Conservation (phyloP, 2,329 filamentous ascomycete genomes). For the Purpureocillium takamizusanense region DNA sequence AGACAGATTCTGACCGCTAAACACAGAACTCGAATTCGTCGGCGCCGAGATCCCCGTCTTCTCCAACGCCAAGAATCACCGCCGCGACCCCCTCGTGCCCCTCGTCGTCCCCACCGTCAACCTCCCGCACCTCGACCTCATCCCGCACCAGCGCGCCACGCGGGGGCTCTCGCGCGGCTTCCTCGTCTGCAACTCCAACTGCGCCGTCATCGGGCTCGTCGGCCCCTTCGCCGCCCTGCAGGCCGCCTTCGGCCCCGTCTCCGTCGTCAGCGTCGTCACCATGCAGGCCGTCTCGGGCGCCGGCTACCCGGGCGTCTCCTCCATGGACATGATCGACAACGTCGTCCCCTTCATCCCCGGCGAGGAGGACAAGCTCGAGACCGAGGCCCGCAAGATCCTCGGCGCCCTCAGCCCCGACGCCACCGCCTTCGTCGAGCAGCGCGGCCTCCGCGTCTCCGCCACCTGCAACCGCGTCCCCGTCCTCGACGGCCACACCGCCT, state of each 20-base stretch:
- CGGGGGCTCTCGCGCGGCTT: constrained; percentile 74
- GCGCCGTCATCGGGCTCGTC: constrained; percentile 91
- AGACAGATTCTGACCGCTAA: too few species aligned
- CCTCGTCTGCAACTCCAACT: constrained; percentile 96
- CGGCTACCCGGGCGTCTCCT: constrained; percentile 81
- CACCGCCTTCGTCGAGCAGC: constrained; percentile 70
- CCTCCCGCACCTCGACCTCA: constrained; percentile 74
- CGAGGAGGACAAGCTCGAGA: constrained; percentile 94
- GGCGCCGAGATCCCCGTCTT: constrained; percentile 85
- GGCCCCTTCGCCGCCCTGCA: constrained; percentile 91
- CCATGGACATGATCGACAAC: constrained; percentile 95
- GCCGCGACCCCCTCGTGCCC: constrained; percentile 80
- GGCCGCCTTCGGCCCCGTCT: constrained; percentile 75
- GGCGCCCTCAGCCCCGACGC: constrained; percentile 62
- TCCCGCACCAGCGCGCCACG: constrained; percentile 75
- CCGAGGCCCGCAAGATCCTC: constrained; percentile 90
- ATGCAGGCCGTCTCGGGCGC: constrained; percentile 92
- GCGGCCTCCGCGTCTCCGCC: constrained; percentile 66
- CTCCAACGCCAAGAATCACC: constrained; percentile 97
- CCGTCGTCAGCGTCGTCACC: constrained; percentile 70
- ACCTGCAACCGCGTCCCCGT: constrained; percentile 94
- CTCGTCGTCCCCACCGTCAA: constrained; percentile 95
- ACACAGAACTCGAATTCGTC: constrained; percentile 78
- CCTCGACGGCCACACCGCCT: constrained; percentile 91
- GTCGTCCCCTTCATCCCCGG: constrained; percentile 88